Base-by-base conservation (phyloP, 345 rosid genomes). In the Luvunga scandens region DNA sequence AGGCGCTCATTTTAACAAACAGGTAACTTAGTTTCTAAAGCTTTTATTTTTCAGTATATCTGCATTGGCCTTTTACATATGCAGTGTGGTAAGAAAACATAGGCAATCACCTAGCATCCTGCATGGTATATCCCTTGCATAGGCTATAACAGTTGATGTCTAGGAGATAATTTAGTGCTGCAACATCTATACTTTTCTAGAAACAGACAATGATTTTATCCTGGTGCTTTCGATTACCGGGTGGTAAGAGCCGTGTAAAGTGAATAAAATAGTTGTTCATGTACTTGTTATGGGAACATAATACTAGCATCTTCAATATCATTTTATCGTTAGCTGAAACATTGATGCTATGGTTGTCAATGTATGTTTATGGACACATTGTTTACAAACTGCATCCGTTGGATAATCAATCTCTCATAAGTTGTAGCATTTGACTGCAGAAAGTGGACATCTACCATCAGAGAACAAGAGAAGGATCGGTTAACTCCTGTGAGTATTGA, bases 381-480 rank as follows among this genome's bases (percentile, higher is more conserved):
- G 33, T 75, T 22, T 13, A 25, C 19, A 27, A 27, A 36, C 27
- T 42, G 76, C 59, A 75, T 75, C 24, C 3, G 36, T 57, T 61
- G 45, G 12, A 34, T 50, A 27, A 39, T 48, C 27, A 53, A 79
- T 71, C 61, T 75, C 80, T 62, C 57, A 67, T 36, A 39, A 65
- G 69, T 27, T 71, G 36, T 30, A 38, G 53, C 65, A 78, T 81
- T 77, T 69, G 62, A 65, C 78, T 88, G 84, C 89, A 96, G 98
- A 85, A 96, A 91, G 81, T 94, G 99, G 98, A 89, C 90, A 3
- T 87, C 99, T 48, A 87, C 87, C 71, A 85, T 88, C 70, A 87
- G 88, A 87, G 99, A 94, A 69, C 88, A 88, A 60, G 99, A 96
- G 81, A 92, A 87, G 86, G 97, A 96, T 80, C 92, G 98, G 71